phyloP scores from a whole-genome alignment of 495 filamentous ascomycete species.

The Aspergillus egyptiacus region DNA sequence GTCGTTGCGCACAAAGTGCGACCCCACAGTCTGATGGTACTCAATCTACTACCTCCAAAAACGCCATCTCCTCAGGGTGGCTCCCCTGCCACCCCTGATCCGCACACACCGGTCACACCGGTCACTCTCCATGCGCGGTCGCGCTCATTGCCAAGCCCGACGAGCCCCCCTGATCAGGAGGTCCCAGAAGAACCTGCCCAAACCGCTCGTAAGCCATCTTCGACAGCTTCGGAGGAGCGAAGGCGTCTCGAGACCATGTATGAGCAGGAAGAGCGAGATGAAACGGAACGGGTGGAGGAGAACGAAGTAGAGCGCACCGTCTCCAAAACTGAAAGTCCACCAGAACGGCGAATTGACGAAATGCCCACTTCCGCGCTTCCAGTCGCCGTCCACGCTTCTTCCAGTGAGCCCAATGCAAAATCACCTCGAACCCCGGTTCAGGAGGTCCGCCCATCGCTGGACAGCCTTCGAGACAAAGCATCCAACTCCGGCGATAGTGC shows the following conservation, averaged over 20 bases:
- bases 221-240: constrained; percentile 29
- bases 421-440: constrained; percentile 15
- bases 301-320: not conserved
- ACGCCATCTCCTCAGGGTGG: constrained; percentile 29
- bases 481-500: constrained; percentile 37
- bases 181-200: constrained; percentile 17
- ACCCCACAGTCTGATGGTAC: constrained; percentile 58
- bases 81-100: constrained; percentile 26
- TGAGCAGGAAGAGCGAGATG: constrained; percentile 31
- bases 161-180: constrained; percentile 24
- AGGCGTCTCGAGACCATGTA: constrained; percentile 39
- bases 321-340: constrained; percentile 6
- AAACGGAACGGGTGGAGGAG: constrained; percentile 7
- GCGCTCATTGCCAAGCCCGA: constrained; percentile 46
- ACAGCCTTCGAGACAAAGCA: constrained; percentile 7
- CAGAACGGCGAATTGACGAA: constrained; percentile 29
- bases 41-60: constrained; percentile 34
- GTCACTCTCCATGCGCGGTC: constrained; percentile 44
- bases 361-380: constrained; percentile 20
- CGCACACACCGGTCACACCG: constrained; percentile 13
- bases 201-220: constrained; percentile 21
- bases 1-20: constrained; percentile 46
- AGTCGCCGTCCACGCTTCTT: constrained; percentile 18
- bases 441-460: constrained; percentile 10
- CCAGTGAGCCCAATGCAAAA: constrained; percentile 19